These are phyloP conservation scores for Candida michaelii DNA, from an alignment of 805 yeast genomes.

Conservation along the genomic window DNA sequence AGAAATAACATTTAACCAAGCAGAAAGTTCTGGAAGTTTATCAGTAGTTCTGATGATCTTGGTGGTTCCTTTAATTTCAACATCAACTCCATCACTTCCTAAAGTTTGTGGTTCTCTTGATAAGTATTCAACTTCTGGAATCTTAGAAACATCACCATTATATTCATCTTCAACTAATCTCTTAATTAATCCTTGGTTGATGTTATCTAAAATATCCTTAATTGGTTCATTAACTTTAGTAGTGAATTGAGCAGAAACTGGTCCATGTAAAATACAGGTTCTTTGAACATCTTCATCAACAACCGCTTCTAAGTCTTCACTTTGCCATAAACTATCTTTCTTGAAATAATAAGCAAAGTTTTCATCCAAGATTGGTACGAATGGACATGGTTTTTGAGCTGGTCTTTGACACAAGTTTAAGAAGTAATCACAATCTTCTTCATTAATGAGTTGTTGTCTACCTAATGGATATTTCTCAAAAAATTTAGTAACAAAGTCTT, in stretches of 20 bases:
- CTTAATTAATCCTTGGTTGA: conserved; percentile 87
- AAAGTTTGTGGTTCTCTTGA: conserved; percentile 51
- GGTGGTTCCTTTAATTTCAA: conserved; percentile 32
- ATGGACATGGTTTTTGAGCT: conserved; percentile 94
- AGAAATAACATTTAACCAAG: conserved; percentile 82
- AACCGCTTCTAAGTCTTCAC: conserved; percentile 94
- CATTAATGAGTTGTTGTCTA: conserved; percentile 78
- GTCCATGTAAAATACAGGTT: conserved; percentile 98
- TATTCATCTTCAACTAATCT: conserved; percentile 69
- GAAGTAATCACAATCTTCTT: conserved; percentile 94
- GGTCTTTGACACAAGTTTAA: conserved; percentile 80
- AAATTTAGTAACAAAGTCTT: conserved; percentile 55
- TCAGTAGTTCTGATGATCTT: conserved; percentile 41
- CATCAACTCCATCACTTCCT: conserved; percentile 28
- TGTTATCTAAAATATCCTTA: conserved; percentile 80
- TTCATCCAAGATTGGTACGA: conserved; percentile 92
- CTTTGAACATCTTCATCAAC: conserved; percentile 95
- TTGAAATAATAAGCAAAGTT: conserved; percentile 95
- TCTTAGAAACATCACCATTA: conserved; percentile 62
- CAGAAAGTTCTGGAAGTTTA: conserved; percentile 27
- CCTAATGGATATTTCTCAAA: conserved; percentile 73
- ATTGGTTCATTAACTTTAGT: conserved; percentile 89
- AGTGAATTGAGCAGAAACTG: conserved; percentile 94
- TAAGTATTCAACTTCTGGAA: conserved; percentile 89
- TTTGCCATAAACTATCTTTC: conserved; percentile 99